These are phyloP conservation scores for Vaccinium macrocarpon DNA, from an alignment of 148 eudicot genomes.

Conservation along the genomic window DNA sequence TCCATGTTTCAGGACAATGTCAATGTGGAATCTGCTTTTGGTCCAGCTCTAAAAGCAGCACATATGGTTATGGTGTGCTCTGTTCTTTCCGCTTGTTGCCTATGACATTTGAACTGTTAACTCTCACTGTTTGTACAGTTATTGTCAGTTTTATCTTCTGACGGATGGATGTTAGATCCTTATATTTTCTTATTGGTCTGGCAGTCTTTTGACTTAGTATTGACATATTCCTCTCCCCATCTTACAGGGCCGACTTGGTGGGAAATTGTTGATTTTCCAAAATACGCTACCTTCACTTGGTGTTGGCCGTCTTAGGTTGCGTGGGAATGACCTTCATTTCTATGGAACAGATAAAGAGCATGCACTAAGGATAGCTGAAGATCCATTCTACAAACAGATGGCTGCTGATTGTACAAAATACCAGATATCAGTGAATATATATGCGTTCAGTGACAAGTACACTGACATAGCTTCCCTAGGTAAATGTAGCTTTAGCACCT, in stretches of 20 bases:
- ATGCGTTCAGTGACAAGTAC: conserved; percentile 97
- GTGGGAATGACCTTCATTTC: conserved; percentile 74
- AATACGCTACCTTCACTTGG: conserved; percentile 90
- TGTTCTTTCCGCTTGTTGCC: not conserved
- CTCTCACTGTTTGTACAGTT: not conserved
- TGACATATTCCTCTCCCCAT: conserved; percentile 8
- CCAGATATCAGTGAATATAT: conserved; percentile 86
- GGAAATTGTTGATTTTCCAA: conserved; percentile 94
- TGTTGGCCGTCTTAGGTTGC: conserved; percentile 83
- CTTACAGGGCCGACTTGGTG: conserved; percentile 88
- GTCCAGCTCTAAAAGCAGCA: conserved; percentile 97
- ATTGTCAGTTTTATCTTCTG: not conserved
- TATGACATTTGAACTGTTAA: conserved; percentile 1
- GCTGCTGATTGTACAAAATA: conserved; percentile 94
- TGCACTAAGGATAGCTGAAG: conserved; percentile 74
- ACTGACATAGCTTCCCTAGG: conserved; percentile 93
- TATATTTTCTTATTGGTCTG: conserved; percentile 9
- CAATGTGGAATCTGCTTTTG: conserved; percentile 97
- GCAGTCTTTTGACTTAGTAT: not conserved
- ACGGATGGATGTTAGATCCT: not conserved
- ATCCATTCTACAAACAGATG: conserved; percentile 98
- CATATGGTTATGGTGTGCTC: conserved; percentile 84
- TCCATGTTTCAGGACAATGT: conserved; percentile 82
- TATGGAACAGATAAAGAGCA: conserved; percentile 98
- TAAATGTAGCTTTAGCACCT: conserved; percentile 26